Evolutionary conservation across 108 stramenopile species (phyloP).

Genomic region (Conticribra weissflogii): DNA sequence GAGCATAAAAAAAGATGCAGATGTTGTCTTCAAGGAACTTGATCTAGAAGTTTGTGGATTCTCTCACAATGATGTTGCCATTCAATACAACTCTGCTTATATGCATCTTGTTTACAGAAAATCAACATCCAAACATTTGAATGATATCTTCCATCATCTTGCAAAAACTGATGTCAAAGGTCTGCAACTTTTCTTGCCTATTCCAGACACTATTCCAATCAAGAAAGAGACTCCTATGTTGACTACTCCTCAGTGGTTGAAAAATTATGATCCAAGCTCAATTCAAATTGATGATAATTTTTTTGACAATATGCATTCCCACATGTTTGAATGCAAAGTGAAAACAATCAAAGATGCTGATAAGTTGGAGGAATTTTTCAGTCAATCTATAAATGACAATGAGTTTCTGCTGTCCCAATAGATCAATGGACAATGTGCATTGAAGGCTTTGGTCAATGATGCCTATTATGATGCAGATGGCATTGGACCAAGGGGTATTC

Average conservation of each 20-base stretch:
- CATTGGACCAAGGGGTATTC: not conserved
- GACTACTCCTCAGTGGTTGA: not conserved
- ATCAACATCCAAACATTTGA: not conserved
- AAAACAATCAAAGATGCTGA: too few relatives aligned
- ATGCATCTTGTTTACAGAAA: slow-evolving; percentile 4
- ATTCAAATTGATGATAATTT: too few relatives aligned
- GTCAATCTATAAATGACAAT: not conserved
- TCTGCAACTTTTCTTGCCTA: not conserved
- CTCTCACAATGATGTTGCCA: slow-evolving; percentile 3
- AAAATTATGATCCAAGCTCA: not conserved
- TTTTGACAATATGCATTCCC: too few relatives aligned
- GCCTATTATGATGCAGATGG: not conserved
- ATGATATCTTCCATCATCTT: not conserved
- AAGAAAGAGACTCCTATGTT: not conserved
- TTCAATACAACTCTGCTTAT: not conserved
- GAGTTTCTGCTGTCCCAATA: not conserved
- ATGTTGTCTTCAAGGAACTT: not conserved
- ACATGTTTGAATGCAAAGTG: too few relatives aligned
- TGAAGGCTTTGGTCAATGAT: not conserved
- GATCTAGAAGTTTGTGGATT: not conserved
- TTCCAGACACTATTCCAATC: not conserved
- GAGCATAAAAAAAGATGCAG: not conserved
- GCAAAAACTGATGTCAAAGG: not conserved
- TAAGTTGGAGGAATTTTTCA: not conserved
- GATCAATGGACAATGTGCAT: not conserved